Base-by-base conservation (phyloP, 345 rosid genomes). In the Chamaenerion angustifolium region DNA sequence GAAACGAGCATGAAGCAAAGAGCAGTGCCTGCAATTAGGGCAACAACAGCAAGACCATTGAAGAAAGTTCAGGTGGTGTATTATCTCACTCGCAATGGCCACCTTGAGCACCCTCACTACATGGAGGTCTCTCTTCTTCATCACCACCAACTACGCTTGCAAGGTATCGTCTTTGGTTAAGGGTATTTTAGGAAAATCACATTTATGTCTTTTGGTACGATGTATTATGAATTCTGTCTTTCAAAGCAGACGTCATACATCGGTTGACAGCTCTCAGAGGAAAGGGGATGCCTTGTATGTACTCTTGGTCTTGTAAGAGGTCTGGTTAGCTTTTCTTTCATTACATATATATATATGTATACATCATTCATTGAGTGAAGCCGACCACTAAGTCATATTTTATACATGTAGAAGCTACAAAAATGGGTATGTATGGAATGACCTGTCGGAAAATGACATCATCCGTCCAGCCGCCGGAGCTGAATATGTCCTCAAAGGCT, bases 281-380 rank as follows among this genome's bases (percentile, higher is more conserved):
- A 55, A 85, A 81, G 71, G 88, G 75, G 56, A 79, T 85, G 88
- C 79, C 88, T 1, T 73, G 83, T 25, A 63, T 77, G 14, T 89
- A 85, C 46, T 82, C 97, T 40, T 89, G 97, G 97, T 85, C 97
- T 31, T 79, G 82, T 64, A 89, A 89, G 70, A 82, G 97, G 97
- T 85, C 5, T 31, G 37, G 8, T 31, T 31, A 3, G 37, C 37
- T 4, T 31, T 31, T 4, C 37, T n/a, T n/a, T 31, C 10, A 31
- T 31, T 31, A 31, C 10, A 31, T 31, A 8, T 31, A 31, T 31
- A 31, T 31, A 7, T 31, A 31, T 31, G 37, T 21, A 21, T 21
- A 21, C 25, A 21, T 21, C 25, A 21, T 21, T 21, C 25, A 21
- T 21, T 21, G 25, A 21, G 25, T 21, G 25, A 2, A 21, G 2